Evolutionary conservation across 495 filamentous ascomycete genomes (phyloP), one percentile per base, ranked within the genome.

Genomic region (Tuber borchii): DNA sequence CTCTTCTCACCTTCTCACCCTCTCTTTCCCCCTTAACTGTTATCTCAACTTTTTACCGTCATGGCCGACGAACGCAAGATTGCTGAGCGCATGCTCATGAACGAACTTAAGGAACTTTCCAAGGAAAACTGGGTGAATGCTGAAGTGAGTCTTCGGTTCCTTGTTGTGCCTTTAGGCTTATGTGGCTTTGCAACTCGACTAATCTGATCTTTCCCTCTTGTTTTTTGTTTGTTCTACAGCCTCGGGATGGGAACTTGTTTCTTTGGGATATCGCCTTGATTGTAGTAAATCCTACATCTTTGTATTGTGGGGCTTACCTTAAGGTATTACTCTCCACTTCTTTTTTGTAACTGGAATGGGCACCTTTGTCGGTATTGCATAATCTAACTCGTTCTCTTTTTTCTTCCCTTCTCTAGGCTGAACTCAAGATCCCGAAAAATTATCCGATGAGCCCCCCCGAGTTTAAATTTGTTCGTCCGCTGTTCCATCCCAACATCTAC

Each of bases 401-500:
- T 45, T 17, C 45, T 46, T 46, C 16, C 12, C 2, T 17, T 46
- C 73, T 65, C 12, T 75, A 88, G 87, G 93, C 93, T 68, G 87
- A 89, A 71, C 95, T 99, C 91, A 89, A 87, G 22, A 98, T 99
- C 81, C 90, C 93, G 37, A 85, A 89, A 74, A 93, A 97, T 80
- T 99, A 98, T 86, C 95, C 95, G 1, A 97, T 92, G 84, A 86
- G 88, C 43, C 95, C 95, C n/a, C 94, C 94, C 84, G 92, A 91
- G 82, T 99, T 99, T 86, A 90, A 90, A 71, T 97, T 99, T 87
- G 82, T 88, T 22, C 87, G 90, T 14, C 92, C 94, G 37, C 87
- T 94, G 69, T 93, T 90, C 84, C 95, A 99, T 84, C 95, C 95
- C 9, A 99, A 99, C 83, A 90, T 99, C 83, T 97, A 97, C 84